These are phyloP conservation scores for Wickerhamiella azymoides DNA, from an alignment of 805 yeast genomes.

Conservation along the genomic window DNA sequence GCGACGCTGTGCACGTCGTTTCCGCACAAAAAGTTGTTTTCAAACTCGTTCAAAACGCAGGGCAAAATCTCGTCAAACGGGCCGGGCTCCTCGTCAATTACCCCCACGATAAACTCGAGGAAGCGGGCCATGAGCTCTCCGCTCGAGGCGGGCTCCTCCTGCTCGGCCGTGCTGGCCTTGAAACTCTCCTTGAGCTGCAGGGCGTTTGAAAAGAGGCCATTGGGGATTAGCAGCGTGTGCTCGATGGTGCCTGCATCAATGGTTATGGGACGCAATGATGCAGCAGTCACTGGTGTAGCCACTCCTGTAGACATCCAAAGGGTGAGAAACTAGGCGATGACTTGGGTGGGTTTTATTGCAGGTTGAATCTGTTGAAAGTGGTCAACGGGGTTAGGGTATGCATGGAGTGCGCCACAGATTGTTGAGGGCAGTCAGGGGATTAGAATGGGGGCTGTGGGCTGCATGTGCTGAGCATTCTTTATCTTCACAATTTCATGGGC, in stretches of 20 bases:
- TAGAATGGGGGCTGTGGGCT: too few relatives aligned
- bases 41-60: slow-evolving; percentile 68
- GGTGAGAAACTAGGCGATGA: background rate
- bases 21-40: slow-evolving; percentile 58
- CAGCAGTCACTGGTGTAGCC: slow-evolving; percentile 31
- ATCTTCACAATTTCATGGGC: too few relatives aligned
- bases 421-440: too few relatives aligned
- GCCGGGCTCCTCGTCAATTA: slow-evolving; percentile 30
- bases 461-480: too few relatives aligned
- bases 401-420: background rate
- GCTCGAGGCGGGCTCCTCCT: slow-evolving; percentile 76
- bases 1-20: slow-evolving; percentile 84
- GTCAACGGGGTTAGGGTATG: slow-evolving; percentile 7
- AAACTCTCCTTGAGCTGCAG: slow-evolving; percentile 84
- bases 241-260: slow-evolving; percentile 78
- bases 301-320: slow-evolving; percentile 26
- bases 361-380: background rate
- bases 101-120: slow-evolving; percentile 40
- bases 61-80: slow-evolving; percentile 58
- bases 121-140: slow-evolving; percentile 76
- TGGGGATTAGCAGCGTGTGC: slow-evolving; percentile 77
- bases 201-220: slow-evolving; percentile 61
- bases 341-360: background rate
- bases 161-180: slow-evolving; percentile 45
- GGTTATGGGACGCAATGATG: slow-evolving; percentile 64